Conservation (phyloP, 2,329 filamentous ascomycete genomes). For the Scedosporium minutisporum region DNA sequence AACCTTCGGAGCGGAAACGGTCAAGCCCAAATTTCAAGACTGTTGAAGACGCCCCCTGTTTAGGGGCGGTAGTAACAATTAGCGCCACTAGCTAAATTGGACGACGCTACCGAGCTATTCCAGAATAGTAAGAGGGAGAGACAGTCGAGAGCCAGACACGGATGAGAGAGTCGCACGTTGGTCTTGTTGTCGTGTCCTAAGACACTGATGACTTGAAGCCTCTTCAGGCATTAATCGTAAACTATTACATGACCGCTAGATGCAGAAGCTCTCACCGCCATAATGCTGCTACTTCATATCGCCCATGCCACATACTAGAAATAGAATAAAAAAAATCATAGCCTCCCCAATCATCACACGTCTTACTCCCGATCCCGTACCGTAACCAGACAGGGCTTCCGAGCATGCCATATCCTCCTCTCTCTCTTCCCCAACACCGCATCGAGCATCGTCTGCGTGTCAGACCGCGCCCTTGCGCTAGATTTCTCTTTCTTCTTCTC, state of each 20-base stretch:
- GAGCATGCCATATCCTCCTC: conserved; percentile 55
- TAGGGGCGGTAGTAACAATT: background rate
- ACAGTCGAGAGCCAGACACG: background rate
- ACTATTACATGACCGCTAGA: background rate
- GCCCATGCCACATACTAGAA: background rate
- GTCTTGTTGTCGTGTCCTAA: background rate
- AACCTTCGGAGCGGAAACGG: background rate
- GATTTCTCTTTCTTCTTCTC: conserved; percentile 12
- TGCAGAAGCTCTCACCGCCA: background rate
- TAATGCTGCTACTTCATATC: background rate
- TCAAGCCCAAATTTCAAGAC: too few relatives aligned
- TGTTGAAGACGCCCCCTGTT: too few relatives aligned
- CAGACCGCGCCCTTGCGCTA: conserved; percentile 31
- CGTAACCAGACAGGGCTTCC: conserved; percentile 44
- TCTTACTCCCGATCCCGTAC: conserved; percentile 21
- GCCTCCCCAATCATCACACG: background rate
- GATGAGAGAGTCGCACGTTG: background rate
- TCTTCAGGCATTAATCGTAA: background rate
- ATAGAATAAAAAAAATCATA: background rate
- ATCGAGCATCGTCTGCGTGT: conserved; percentile 49
- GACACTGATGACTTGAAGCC: background rate
- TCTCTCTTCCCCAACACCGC: conserved; percentile 48
- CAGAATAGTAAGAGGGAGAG: background rate
- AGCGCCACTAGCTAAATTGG: background rate
- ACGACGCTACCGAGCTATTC: background rate